Evolutionary conservation across 768 basidiomycete genomes (phyloP), one percentile per base, ranked within the genome.

Genomic region (Lactarius indigo): DNA sequence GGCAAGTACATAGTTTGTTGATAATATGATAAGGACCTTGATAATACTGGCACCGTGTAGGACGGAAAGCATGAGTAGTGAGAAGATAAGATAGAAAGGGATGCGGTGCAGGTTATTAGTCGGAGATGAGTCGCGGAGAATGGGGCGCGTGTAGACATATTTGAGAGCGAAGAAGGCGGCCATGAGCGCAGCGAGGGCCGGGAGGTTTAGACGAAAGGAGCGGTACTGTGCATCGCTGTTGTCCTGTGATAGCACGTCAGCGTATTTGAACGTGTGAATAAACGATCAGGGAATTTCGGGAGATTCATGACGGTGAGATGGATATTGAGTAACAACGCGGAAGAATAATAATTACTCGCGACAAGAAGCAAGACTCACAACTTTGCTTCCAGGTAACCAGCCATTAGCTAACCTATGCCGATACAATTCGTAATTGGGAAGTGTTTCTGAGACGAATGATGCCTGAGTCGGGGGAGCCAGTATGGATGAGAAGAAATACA

Each of bases 221-320:
- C 90, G 89, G 74, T 95, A 98, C 79, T 98, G 97, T 0, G 82
- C 79, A 73, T 98, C 97, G 69, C 92, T 94, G 73, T 90, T 92
- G 76, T 99, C 97, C 96, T 98, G 52, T 57, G 26, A 58, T 42
- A 12, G 18, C 10, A 12, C 39, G 20, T 63, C 18, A 58, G 61
- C 4, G n/a, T 39, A 26, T 50, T 31, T 9, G n/a, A n/a, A n/a
- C n/a, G n/a, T n/a, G n/a, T n/a, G n/a, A n/a, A n/a, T n/a, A n/a
- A n/a, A n/a, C n/a, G n/a, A n/a, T n/a, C n/a, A n/a, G n/a, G n/a
- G n/a, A n/a, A n/a, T n/a, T n/a, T n/a, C n/a, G n/a, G n/a, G n/a
- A n/a, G n/a, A n/a, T n/a, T n/a, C n/a, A n/a, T n/a, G n/a, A n/a
- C n/a, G n/a, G n/a, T n/a, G n/a, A n/a, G n/a, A n/a, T n/a, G 35